phyloP scores from a whole-genome alignment of 2,329 filamentous ascomycete species.

The Colletotrichum falcatum region DNA sequence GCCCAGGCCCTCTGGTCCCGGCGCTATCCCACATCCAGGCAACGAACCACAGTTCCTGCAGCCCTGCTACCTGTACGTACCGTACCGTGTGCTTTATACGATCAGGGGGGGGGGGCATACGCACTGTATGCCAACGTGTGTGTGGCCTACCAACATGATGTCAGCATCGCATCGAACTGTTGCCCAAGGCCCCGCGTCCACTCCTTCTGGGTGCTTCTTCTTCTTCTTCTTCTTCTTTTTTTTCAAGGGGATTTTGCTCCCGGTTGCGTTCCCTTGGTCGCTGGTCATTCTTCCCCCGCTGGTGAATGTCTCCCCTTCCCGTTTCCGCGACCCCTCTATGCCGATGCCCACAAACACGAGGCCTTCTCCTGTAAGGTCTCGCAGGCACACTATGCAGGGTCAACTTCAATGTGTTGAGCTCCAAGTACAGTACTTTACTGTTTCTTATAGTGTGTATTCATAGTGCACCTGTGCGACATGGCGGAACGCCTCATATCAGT shows the following conservation, averaged over 20 bases:
- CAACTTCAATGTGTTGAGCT: no score
- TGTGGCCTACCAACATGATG: slow-evolving; percentile 20
- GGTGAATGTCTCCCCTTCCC: neutral
- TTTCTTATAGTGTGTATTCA: no score
- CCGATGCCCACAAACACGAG: neutral
- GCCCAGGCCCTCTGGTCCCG: slow-evolving; percentile 17
- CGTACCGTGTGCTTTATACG: no score
- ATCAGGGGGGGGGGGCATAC: no score
- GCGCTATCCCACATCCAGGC: slow-evolving; percentile 17
- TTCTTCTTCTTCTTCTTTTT: no score
- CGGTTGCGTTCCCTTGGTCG: neutral
- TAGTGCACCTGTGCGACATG: no score
- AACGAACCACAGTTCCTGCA: slow-evolving; percentile 40
- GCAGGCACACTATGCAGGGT: no score
- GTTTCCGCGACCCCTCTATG: neutral
- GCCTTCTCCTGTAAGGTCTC: no score
- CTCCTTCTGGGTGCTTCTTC: neutral
- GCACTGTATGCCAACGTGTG: no score
- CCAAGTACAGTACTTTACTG: no score
- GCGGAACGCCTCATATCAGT: no score
- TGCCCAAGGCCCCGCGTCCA: neutral
- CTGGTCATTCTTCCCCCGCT: slow-evolving; percentile 8
- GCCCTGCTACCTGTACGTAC: slow-evolving; percentile 25
- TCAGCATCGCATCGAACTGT: slow-evolving; percentile 11
- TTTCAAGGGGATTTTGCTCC: slow-evolving; percentile 1